phyloP scores from a whole-genome alignment of 2,329 filamentous ascomycete species.

The Pezicula rhizophila region DNA sequence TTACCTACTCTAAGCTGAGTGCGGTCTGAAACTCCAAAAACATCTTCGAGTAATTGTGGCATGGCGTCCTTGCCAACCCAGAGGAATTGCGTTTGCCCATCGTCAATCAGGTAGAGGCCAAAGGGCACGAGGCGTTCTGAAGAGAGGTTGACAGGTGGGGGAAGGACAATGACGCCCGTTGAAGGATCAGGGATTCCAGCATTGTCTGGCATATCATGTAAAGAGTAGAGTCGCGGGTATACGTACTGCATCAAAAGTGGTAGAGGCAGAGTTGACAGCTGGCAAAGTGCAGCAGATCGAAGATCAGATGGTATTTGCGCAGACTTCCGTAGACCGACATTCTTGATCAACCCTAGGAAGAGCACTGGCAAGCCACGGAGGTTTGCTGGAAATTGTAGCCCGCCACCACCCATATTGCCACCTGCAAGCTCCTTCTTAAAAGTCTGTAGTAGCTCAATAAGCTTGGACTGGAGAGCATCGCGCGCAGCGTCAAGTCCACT shows the following conservation, averaged over 20 bases:
- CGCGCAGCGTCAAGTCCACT: slow-evolving; percentile 84
- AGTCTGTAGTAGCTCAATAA: slow-evolving; percentile 86
- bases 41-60: slow-evolving; percentile 78
- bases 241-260: slow-evolving; percentile 92
- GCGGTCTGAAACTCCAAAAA: slow-evolving; percentile 83
- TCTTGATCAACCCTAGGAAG: slow-evolving; percentile 93
- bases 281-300: slow-evolving; percentile 83
- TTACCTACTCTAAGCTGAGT: slow-evolving; percentile 87
- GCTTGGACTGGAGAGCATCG: slow-evolving; percentile 84
- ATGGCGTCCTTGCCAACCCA: slow-evolving; percentile 94
- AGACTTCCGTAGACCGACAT: slow-evolving; percentile 87
- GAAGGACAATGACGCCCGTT: slow-evolving; percentile 84
- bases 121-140: slow-evolving; percentile 84
- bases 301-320: slow-evolving; percentile 92
- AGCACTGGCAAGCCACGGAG: slow-evolving; percentile 80
- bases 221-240: slow-evolving; percentile 75
- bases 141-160: slow-evolving; percentile 77
- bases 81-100: slow-evolving; percentile 94
- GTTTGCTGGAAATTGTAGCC: slow-evolving; percentile 90
- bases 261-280: slow-evolving; percentile 88
- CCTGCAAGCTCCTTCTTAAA: slow-evolving; percentile 96
- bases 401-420: slow-evolving; percentile 87
- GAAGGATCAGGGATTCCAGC: slow-evolving; percentile 79
- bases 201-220: slow-evolving; percentile 94
- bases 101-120: slow-evolving; percentile 92